Evolutionary conservation across 805 yeast genomes (phyloP).

Genomic region (Metschnikowia gelsemii): DNA sequence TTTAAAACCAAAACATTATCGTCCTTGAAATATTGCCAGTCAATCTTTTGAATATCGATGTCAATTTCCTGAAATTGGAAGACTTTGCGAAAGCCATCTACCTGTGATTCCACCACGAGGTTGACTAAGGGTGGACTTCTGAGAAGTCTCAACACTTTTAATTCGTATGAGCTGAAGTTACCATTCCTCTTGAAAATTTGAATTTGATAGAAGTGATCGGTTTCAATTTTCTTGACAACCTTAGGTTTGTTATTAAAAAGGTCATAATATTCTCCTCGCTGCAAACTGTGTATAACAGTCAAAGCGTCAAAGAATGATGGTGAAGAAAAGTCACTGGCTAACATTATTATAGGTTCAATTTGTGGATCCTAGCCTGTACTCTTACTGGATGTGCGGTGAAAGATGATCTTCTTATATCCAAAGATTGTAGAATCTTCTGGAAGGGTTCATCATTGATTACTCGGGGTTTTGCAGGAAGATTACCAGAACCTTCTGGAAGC

Average conservation of each 20-base stretch:
- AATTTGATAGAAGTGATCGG: slow-evolving; percentile 35
- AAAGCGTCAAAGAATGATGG: slow-evolving; percentile 18
- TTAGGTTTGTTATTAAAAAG: slow-evolving; percentile 21
- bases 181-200: slow-evolving; percentile 38
- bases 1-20: slow-evolving; percentile 36
- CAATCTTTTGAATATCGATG: slow-evolving; percentile 32
- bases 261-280: slow-evolving; percentile 15
- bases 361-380: too few species aligned
- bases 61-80: slow-evolving; percentile 32
- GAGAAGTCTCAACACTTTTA: slow-evolving; percentile 20
- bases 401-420: neutral
- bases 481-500: slow-evolving; percentile 3
- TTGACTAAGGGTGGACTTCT: slow-evolving; percentile 15
- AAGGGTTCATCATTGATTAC: neutral
- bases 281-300: slow-evolving; percentile 16
- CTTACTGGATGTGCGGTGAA: neutral
- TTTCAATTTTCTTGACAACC: slow-evolving; percentile 37
- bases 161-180: slow-evolving; percentile 35
- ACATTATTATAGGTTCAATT: slow-evolving; percentile 8
- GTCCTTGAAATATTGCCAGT: slow-evolving; percentile 33
- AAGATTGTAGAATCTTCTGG: slow-evolving; percentile 1
- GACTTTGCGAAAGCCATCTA: slow-evolving; percentile 33
- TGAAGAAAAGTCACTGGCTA: slow-evolving; percentile 17
- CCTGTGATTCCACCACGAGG: slow-evolving; percentile 21
- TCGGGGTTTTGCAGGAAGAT: too few species aligned